These are phyloP conservation scores for Podospora australis DNA, from an alignment of 495 filamentous ascomycete genomes.

Conservation along the genomic window DNA sequence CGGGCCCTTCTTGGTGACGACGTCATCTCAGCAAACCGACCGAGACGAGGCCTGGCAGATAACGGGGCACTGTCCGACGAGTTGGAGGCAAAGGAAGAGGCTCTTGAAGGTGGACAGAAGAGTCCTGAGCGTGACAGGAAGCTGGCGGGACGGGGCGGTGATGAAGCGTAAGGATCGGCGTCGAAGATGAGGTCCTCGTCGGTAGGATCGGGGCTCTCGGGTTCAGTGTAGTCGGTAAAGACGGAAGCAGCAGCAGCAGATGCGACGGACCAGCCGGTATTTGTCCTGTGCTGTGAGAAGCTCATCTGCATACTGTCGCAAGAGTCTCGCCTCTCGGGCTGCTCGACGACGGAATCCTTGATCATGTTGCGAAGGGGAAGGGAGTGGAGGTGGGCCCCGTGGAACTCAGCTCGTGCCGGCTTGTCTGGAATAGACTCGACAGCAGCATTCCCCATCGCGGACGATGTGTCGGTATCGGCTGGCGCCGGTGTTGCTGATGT, in stretches of 20 bases:
- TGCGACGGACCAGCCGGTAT: conserved; percentile 13
- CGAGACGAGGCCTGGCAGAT: background rate
- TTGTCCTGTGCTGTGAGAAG: conserved; percentile 7
- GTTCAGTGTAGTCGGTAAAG: conserved; percentile 18
- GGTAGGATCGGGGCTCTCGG: conserved; percentile 10
- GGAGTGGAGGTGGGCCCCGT: background rate
- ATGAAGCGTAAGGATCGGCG: conserved; percentile 10
- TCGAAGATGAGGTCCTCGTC: conserved; percentile 8
- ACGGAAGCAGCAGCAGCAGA: conserved; percentile 10
- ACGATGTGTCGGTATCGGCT: background rate
- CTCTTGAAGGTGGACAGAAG: too few relatives aligned
- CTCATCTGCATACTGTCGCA: conserved; percentile 8
- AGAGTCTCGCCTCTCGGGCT: conserved; percentile 12
- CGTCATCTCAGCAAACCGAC: background rate
- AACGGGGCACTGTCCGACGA: background rate
- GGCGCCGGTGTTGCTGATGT: background rate
- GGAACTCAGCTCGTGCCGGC: background rate
- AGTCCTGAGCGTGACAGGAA: conserved; percentile 4
- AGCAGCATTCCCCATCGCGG: background rate
- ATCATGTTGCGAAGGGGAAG: background rate
- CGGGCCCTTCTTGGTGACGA: background rate
- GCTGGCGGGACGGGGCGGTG: conserved; percentile 8
- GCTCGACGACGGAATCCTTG: conserved; percentile 3
- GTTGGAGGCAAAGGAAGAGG: background rate
- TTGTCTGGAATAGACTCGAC: background rate